Percentiles rank a stretch among this genome's conserved stretches.
Conservation (phyloP, 1,284 basidiomycete species). For the Fistulina hepatica region DNA sequence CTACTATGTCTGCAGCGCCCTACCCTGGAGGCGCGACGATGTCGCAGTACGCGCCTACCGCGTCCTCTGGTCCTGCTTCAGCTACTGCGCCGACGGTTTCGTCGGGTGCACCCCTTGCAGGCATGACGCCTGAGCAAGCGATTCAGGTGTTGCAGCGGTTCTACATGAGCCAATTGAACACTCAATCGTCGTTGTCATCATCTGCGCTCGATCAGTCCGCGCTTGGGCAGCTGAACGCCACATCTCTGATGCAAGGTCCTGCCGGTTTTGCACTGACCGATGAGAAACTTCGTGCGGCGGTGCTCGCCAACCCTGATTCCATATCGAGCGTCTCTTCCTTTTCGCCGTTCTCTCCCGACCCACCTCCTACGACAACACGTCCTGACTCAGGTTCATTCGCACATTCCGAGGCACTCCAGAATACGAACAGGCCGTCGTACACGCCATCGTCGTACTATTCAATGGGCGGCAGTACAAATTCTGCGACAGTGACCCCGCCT, state of each 20-base stretch:
- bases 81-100: neutral
- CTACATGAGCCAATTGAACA: too few relatives aligned
- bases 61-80: too few relatives aligned
- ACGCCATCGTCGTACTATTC: constrained; percentile 35
- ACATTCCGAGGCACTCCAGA: constrained; percentile 24
- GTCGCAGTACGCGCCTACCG: too few relatives aligned
- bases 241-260: too few relatives aligned
- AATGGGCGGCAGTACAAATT: constrained; percentile 13
- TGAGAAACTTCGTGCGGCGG: constrained; percentile 7
- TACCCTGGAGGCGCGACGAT: constrained; percentile 21
- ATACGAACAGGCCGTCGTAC: too few relatives aligned
- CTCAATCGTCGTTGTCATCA: too few relatives aligned
- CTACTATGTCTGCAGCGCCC: constrained; percentile 27
- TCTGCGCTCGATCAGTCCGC: too few relatives aligned
- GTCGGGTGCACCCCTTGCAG: too few relatives aligned
- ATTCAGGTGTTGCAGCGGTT: constrained; percentile 56
- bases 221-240: constrained; percentile 21
- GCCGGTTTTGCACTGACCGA: neutral
- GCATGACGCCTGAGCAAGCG: constrained; percentile 57
- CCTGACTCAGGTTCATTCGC: constrained; percentile 25
- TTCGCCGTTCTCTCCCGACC: constrained; percentile 54
- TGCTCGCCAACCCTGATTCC: constrained; percentile 20
- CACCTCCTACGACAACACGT: constrained; percentile 24
- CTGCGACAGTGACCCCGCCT: constrained; percentile 13
- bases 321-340: constrained; percentile 31